Base-by-base conservation (phyloP, 108 stramenopile species). In the Fragilaria crotonensis region DNA sequence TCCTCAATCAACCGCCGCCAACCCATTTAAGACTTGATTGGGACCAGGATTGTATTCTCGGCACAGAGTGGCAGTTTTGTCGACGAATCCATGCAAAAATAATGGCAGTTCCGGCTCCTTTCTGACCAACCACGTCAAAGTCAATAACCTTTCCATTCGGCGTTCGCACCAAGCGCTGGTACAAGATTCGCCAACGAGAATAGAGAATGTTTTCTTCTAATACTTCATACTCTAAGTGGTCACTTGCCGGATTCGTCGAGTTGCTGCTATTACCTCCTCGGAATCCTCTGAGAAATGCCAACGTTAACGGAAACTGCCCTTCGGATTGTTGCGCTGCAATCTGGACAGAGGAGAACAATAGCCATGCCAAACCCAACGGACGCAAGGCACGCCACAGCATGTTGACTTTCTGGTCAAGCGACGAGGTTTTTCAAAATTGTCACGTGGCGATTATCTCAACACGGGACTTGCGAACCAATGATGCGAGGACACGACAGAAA, bases 1-100 rank as follows among this genome's bases (percentile, higher is more conserved):
- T 65, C 64, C 57, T 92, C 90, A 14, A 89, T 76, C 44, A 92
- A 55, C 3, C 4, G 90, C 90, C 5, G 84, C 83, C 29, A 87
- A 48, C 25, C 90, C 90, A 48, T 64, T 61, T 33, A 85, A 47
- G 23, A 88, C 45, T 7, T 61, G 33, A 60, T 85, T 73, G 52
- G 69, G 70, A 17, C 77, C 85, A 1, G 90, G 90, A 75, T 81
- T 88, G 64, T 89, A 92, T 48, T 92, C 90, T 54, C 83, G 66
- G 2, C 88, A 45, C 28, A 92, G 59, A 0, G 87, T 89, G 0
- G 77, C 79, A 19, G 87, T 87, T 62, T 81, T 81, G 72, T 17
- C 64, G 67, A 22, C 68, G 72, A 55, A 87, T 73, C 87, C 87
- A 92, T 25, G 85, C 87, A 48, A 92, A 85, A n/a, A 92, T 52